Conservation (phyloP, 1,284 basidiomycete genomes). For the Cerioporus squamosus region DNA sequence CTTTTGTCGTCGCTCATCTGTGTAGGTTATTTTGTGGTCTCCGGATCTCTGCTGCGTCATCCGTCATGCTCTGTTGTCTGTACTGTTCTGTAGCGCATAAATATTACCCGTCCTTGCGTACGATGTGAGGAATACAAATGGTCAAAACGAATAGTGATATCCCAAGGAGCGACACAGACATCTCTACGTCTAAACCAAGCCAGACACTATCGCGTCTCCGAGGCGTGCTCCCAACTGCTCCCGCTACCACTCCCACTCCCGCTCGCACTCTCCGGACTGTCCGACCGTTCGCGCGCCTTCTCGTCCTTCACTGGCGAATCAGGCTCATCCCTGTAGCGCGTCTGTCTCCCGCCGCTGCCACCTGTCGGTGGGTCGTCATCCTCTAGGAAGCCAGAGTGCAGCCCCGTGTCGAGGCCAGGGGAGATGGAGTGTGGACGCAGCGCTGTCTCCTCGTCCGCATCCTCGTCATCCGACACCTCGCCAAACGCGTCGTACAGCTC, state of each 20-base stretch:
- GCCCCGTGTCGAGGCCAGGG: conserved; percentile 40
- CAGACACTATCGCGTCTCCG: conserved; percentile 40
- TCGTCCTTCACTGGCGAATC: conserved; percentile 33
- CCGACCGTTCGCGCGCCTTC: conserved; percentile 37
- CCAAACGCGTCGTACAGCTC: conserved; percentile 94
- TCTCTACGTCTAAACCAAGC: background rate
- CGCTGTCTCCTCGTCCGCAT: conserved; percentile 70
- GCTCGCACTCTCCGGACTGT: conserved; percentile 37
- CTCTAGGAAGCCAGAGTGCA: conserved; percentile 70
- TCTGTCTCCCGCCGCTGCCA: conserved; percentile 36
- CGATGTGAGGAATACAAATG: conserved; percentile 19
- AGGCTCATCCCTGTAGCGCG: conserved; percentile 65
- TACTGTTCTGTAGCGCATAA: conserved; percentile 33
- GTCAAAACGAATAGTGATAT: conserved; percentile 1
- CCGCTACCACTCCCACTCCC: conserved; percentile 44
- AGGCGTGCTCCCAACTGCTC: conserved; percentile 79
- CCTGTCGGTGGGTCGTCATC: conserved; percentile 58
- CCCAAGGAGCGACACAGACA: conserved; percentile 1
- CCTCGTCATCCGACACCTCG: conserved; percentile 77
- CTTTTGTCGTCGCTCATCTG: conserved; percentile 18
- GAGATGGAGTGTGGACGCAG: conserved; percentile 39
- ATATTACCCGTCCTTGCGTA: conserved; percentile 29
- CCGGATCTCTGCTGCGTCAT: conserved; percentile 13
- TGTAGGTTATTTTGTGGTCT: conserved; percentile 23
- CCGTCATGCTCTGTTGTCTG: conserved; percentile 26